phyloP scores from a whole-genome alignment of 23 red algal genomes.

The Gracilaria domingensis region DNA sequence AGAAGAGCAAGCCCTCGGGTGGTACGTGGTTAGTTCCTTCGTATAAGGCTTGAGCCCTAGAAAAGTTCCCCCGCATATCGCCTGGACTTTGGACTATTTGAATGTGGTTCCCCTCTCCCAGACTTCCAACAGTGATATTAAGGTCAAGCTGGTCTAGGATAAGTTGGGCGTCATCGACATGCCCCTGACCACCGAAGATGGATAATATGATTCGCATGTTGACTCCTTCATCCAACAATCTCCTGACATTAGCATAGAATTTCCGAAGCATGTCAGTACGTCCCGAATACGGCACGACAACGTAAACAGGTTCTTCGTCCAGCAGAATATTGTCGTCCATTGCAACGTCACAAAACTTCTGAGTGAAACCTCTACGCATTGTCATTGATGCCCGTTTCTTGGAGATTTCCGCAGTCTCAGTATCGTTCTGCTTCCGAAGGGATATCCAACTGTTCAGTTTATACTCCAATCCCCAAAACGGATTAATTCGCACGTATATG shows the following conservation, averaged over 20 bases:
- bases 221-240: slow-evolving; percentile 38
- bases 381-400: slow-evolving; percentile 45
- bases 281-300: slow-evolving; percentile 48
- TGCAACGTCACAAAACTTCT: slow-evolving; percentile 61
- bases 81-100: slow-evolving; percentile 41
- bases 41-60: slow-evolving; percentile 35
- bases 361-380: slow-evolving; percentile 51
- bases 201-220: slow-evolving; percentile 24
- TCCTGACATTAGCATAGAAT: slow-evolving; percentile 37
- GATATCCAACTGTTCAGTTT: slow-evolving; percentile 33
- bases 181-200: slow-evolving; percentile 25
- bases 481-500: slow-evolving; percentile 39
- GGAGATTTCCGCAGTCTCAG: neutral
- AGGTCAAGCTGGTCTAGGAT: slow-evolving; percentile 11
- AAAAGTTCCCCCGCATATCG: slow-evolving; percentile 46
- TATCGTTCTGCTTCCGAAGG: slow-evolving; percentile 2
- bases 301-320: slow-evolving; percentile 29
- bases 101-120: slow-evolving; percentile 29
- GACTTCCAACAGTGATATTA: slow-evolving; percentile 14
- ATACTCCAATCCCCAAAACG: slow-evolving; percentile 55
- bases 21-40: slow-evolving; percentile 43
- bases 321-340: slow-evolving; percentile 14
- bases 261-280: slow-evolving; percentile 31
- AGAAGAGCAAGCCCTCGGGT: slow-evolving; percentile 59
- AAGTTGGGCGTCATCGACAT: slow-evolving; percentile 29